Evolutionary conservation across 192 early-diverging fungal species (phyloP).

Genomic region (Cladochytrium replicatum): DNA sequence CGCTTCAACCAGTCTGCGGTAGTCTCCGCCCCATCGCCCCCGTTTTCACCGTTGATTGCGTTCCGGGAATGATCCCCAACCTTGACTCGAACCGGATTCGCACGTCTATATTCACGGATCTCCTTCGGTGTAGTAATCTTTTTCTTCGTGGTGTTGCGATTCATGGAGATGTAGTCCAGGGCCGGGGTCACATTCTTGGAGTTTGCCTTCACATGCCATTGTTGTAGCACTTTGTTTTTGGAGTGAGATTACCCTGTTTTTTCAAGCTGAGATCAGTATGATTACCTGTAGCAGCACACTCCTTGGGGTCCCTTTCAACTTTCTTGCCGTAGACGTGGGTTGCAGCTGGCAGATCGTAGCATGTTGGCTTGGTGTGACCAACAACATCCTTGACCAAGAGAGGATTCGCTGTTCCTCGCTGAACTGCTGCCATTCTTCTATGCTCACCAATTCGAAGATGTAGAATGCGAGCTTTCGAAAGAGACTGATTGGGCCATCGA

Average conservation of each 20-base stretch:
- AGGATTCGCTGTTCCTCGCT: slow-evolving; percentile 27
- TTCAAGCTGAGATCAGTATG: not conserved
- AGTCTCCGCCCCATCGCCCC: slow-evolving; percentile 3
- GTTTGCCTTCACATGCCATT: slow-evolving; percentile 37
- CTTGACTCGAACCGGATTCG: slow-evolving; percentile 39
- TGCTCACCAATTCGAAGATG: too few relatives aligned
- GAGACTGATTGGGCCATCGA: too few relatives aligned
- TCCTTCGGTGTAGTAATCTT: slow-evolving; percentile 33
- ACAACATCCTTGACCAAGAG: slow-evolving; percentile 37
- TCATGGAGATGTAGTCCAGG: slow-evolving; percentile 52
- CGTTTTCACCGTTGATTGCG: slow-evolving; percentile 9
- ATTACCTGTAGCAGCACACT: slow-evolving; percentile 33
- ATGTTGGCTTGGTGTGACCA: slow-evolving; percentile 37
- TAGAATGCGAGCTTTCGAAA: too few relatives aligned
- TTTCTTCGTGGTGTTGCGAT: slow-evolving; percentile 34
- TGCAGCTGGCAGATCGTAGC: slow-evolving; percentile 35
- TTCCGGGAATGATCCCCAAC: slow-evolving; percentile 25
- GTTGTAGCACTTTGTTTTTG: slow-evolving; percentile 32
- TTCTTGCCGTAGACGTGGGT: slow-evolving; percentile 43
- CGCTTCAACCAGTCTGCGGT: slow-evolving; percentile 11
- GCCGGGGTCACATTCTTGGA: slow-evolving; percentile 29
- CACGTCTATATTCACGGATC: slow-evolving; percentile 31
- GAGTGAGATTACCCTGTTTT: too few relatives aligned
- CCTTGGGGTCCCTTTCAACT: slow-evolving; percentile 29
- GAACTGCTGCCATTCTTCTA: too few relatives aligned